phyloP scores from a whole-genome alignment of 305 asterid species.

The Fraxinus albicans region DNA sequence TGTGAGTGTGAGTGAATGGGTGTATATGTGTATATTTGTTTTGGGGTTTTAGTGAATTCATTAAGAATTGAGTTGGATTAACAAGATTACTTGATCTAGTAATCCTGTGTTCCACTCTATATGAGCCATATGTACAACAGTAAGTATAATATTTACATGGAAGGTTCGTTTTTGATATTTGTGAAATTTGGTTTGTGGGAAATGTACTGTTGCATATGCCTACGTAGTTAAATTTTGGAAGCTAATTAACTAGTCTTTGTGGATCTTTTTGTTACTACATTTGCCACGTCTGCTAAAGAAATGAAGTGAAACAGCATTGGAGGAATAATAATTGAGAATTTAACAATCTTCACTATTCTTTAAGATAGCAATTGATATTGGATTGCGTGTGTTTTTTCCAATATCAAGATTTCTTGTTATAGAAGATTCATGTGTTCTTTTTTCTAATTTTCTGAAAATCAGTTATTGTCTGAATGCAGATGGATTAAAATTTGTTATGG shows the following conservation, averaged over 20 bases:
- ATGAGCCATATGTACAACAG: no score
- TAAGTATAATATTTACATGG: constrained; percentile 9
- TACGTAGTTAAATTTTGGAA: neutral
- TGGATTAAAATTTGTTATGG: neutral
- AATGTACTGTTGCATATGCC: neutral
- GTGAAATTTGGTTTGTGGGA: neutral
- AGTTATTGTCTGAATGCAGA: neutral
- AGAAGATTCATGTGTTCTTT: neutral
- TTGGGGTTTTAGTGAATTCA: neutral
- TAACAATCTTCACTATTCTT: neutral
- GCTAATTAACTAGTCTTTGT: neutral
- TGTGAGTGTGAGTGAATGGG: neutral
- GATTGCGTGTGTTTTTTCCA: neutral
- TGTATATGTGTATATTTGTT: neutral
- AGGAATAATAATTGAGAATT: neutral
- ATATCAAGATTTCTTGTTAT: neutral
- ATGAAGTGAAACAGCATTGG: neutral
- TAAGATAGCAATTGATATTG: neutral
- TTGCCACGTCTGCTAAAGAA: neutral
- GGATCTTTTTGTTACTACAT: neutral
- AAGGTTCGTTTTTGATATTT: neutral
- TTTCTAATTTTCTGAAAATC: neutral
- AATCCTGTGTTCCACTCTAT: no score
- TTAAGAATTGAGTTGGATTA: neutral
- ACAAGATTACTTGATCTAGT: no score